Percentiles rank a stretch among this genome's conserved stretches.
Conservation (phyloP, 2,329 filamentous ascomycete genomes). For the Colletotrichum sp. region DNA sequence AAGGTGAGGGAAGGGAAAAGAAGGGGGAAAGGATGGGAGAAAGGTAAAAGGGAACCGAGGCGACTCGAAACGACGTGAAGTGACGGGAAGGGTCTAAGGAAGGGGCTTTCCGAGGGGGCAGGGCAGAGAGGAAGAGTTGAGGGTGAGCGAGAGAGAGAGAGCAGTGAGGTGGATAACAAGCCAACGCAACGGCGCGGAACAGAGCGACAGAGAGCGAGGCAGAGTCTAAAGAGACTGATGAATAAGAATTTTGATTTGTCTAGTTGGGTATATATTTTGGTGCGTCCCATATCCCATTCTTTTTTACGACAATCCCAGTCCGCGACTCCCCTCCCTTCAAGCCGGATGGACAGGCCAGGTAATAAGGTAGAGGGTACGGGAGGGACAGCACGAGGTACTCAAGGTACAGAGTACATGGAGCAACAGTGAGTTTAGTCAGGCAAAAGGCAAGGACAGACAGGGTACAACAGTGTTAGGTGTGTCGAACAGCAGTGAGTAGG, state of each 20-base stretch:
- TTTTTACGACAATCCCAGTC: conserved; percentile 6
- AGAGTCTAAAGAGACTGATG: conserved; percentile 1
- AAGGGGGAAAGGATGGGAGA: neutral
- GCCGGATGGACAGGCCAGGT: neutral
- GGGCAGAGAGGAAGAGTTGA: neutral
- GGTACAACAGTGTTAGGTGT: neutral
- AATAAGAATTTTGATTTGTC: conserved; percentile 11
- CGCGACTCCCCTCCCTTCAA: neutral
- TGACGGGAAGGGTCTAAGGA: neutral
- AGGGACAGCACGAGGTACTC: neutral
- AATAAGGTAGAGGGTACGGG: neutral
- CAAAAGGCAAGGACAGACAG: neutral
- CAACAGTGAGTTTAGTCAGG: neutral
- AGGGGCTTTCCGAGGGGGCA: neutral
- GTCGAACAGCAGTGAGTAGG: neutral
- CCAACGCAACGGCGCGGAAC: neutral
- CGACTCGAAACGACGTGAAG: neutral
- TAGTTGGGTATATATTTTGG: conserved; percentile 15
- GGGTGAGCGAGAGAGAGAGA: neutral
- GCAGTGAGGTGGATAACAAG: neutral
- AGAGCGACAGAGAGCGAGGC: neutral
- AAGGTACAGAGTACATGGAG: neutral
- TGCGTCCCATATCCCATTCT: conserved; percentile 17
- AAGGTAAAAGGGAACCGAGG: neutral
- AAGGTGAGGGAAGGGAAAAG: conserved; percentile 22